phyloP scores from a whole-genome alignment of 371 early-diverging fungal genomes.

The Blakeslea trispora region DNA sequence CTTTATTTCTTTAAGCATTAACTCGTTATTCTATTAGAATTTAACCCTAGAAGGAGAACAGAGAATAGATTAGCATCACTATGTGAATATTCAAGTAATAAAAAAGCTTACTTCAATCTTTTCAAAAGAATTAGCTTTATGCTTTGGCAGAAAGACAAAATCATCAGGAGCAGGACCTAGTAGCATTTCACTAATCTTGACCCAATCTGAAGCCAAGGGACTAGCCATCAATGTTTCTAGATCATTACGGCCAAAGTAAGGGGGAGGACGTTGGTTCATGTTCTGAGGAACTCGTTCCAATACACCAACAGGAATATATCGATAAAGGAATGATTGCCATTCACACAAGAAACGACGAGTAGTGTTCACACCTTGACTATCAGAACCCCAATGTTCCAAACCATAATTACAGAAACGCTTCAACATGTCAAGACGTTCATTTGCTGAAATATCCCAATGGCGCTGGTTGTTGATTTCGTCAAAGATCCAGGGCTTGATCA shows the following conservation, averaged over 20 bases:
- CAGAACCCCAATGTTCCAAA: slow-evolving; percentile 95
- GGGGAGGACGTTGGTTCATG: slow-evolving; percentile 91
- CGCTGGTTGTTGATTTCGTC: slow-evolving; percentile 88
- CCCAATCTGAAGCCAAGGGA: slow-evolving; percentile 82
- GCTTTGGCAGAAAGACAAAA: slow-evolving; percentile 91
- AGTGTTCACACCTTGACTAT: slow-evolving; percentile 83
- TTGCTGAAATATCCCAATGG: slow-evolving; percentile 89
- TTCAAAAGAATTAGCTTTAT: slow-evolving; percentile 88
- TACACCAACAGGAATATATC: slow-evolving; percentile 90
- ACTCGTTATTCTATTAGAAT: not conserved
- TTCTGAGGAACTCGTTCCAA: slow-evolving; percentile 88
- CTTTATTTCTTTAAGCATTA: slow-evolving; percentile 8
- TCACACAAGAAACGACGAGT: slow-evolving; percentile 91
- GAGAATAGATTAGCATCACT: not conserved
- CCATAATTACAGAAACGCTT: slow-evolving; percentile 84
- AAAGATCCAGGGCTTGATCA: slow-evolving; percentile 98
- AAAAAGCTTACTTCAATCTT: slow-evolving; percentile 22
- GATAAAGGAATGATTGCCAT: slow-evolving; percentile 86
- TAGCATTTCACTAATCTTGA: slow-evolving; percentile 79
- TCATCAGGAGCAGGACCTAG: slow-evolving; percentile 85
- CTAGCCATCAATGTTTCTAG: slow-evolving; percentile 95
- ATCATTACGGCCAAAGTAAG: slow-evolving; percentile 86
- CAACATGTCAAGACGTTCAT: slow-evolving; percentile 91
- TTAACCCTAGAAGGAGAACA: slow-evolving; percentile 17
- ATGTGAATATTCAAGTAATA: slow-evolving; percentile 1